phyloP scores from a whole-genome alignment of 495 filamentous ascomycete genomes.

The Neurospora sp. region DNA sequence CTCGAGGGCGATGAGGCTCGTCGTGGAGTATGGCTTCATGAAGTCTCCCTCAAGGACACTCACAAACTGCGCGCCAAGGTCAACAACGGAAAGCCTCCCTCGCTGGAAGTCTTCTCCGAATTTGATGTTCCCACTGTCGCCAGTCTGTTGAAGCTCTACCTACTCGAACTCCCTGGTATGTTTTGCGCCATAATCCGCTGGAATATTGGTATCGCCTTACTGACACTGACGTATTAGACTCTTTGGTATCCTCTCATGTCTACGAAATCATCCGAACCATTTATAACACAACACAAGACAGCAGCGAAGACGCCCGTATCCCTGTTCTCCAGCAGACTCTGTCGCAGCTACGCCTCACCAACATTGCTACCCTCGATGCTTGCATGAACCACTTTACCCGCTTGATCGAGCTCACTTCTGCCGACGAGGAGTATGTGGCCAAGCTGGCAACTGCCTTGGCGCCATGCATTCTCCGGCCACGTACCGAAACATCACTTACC shows the following conservation, averaged over 20 bases:
- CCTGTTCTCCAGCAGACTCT: slow-evolving; percentile 93
- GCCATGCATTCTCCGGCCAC: slow-evolving; percentile 80
- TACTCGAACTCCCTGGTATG: slow-evolving; percentile 89
- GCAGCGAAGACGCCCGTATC: slow-evolving; percentile 58
- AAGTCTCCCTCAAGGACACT: slow-evolving; percentile 76
- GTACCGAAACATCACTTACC: slow-evolving; percentile 74
- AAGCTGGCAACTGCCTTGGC: slow-evolving; percentile 69
- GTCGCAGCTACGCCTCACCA: slow-evolving; percentile 87
- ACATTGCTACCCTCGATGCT: slow-evolving; percentile 96
- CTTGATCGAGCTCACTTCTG: slow-evolving; percentile 91
- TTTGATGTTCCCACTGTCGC: slow-evolving; percentile 92
- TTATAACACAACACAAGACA: slow-evolving; percentile 72
- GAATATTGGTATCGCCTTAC: not conserved
- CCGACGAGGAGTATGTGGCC: slow-evolving; percentile 76
- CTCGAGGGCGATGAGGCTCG: slow-evolving; percentile 94
- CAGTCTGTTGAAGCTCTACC: slow-evolving; percentile 86
- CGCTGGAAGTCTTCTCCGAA: slow-evolving; percentile 63
- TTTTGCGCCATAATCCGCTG: not conserved
- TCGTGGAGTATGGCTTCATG: slow-evolving; percentile 84
- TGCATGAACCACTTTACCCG: slow-evolving; percentile 97
- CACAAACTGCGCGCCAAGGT: slow-evolving; percentile 72
- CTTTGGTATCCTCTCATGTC: slow-evolving; percentile 92
- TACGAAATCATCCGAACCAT: slow-evolving; percentile 99
- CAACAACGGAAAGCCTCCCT: slow-evolving; percentile 81
- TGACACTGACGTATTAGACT: slow-evolving; percentile 47